phyloP scores from a whole-genome alignment of 805 yeast species.

The Maudiozyma saulgeensis region DNA sequence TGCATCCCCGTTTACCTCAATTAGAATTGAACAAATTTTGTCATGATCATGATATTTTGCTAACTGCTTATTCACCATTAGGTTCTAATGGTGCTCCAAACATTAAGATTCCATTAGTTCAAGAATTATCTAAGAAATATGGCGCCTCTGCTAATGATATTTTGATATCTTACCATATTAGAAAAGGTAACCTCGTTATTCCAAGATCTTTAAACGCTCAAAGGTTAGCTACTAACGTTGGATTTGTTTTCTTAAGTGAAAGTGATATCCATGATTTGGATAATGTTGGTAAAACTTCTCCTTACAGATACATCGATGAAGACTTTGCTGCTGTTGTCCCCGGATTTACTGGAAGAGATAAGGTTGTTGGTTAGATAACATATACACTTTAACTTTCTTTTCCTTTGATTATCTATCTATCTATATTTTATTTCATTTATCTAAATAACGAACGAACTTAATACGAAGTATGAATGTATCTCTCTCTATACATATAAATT shows the following conservation, averaged over 20 bases:
- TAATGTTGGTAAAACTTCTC: conserved; percentile 24
- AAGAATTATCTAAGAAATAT: conserved; percentile 49
- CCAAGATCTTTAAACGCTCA: conserved; percentile 66
- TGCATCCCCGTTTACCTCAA: conserved; percentile 68
- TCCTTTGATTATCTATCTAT: background rate
- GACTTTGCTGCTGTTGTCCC: conserved; percentile 21
- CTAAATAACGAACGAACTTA: background rate
- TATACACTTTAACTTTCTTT: background rate
- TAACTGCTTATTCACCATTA: conserved; percentile 53
- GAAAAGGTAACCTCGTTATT: conserved; percentile 49
- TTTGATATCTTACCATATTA: conserved; percentile 52
- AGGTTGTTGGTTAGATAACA: background rate
- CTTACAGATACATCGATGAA: conserved; percentile 28
- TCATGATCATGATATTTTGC: conserved; percentile 40
- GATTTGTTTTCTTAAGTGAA: conserved; percentile 31
- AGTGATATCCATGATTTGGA: conserved; percentile 36
- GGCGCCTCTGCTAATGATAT: conserved; percentile 45
- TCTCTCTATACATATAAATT: background rate
- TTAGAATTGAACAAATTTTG: conserved; percentile 44
- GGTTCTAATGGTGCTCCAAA: conserved; percentile 63
- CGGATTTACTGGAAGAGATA: conserved; percentile 18
- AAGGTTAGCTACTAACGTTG: conserved; percentile 41
- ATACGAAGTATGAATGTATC: background rate
- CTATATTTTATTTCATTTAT: background rate
- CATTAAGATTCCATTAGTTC: conserved; percentile 40